phyloP scores from a whole-genome alignment of 148 eudicot genomes.

The Salicornia ramosissima region DNA sequence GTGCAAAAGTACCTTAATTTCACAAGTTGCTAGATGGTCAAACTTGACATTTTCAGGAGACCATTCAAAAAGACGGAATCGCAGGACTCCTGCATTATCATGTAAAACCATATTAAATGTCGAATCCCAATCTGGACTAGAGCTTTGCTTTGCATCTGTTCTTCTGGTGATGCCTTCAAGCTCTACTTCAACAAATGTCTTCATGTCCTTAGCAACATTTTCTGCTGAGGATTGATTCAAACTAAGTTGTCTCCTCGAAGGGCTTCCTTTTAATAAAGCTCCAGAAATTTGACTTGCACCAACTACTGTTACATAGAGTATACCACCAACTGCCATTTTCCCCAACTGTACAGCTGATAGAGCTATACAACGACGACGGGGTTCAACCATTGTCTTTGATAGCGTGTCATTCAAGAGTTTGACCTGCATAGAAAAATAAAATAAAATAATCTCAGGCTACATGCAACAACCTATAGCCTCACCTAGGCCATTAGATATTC shows the following conservation, averaged over 20 bases:
- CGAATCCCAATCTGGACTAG: constrained; percentile 78
- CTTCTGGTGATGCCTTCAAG: constrained; percentile 80
- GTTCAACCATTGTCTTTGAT: constrained; percentile 93
- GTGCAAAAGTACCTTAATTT: constrained; percentile 66
- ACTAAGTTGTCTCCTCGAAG: constrained; percentile 40
- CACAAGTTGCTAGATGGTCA: constrained; percentile 78
- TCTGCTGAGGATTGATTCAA: constrained; percentile 38
- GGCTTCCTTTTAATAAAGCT: constrained; percentile 50
- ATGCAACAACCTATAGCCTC: no score
- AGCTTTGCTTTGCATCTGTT: constrained; percentile 56
- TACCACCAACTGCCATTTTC: constrained; percentile 83
- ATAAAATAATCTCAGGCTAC: no score
- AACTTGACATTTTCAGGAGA: constrained; percentile 68
- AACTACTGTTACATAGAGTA: constrained; percentile 67
- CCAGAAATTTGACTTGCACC: constrained; percentile 58
- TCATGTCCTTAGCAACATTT: constrained; percentile 42
- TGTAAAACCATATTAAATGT: constrained; percentile 85
- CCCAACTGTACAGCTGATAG: constrained; percentile 66
- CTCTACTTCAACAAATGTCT: constrained; percentile 93
- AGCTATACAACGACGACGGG: constrained; percentile 77
- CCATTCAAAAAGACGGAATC: constrained; percentile 71
- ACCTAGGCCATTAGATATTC: no score
- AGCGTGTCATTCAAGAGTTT: constrained; percentile 69
- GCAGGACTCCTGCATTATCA: constrained; percentile 60
- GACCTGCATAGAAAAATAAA: constrained; percentile 49